Percentiles rank a stretch among this genome's conserved stretches.
phyloP scores from a whole-genome alignment of 169 alveolate genomes.

The Plasmodium blacklocki region DNA sequence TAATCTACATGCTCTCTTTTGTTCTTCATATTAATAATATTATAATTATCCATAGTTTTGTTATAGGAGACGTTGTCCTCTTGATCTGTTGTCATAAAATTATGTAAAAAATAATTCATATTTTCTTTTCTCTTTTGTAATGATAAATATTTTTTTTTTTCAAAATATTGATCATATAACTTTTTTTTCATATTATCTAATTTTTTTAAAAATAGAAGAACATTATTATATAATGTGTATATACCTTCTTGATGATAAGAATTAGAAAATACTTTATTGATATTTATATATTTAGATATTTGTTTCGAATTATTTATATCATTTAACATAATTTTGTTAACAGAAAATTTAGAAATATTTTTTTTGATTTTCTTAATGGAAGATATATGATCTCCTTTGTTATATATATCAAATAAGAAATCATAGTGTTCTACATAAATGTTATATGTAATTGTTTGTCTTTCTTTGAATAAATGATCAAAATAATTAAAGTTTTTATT shows the following conservation, averaged over 20 bases:
- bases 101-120: not conserved
- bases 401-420: constrained; percentile 33
- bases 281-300: not conserved
- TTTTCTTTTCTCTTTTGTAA: constrained; percentile 6
- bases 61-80: not conserved
- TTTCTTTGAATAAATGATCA: constrained; percentile 20
- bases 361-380: constrained; percentile 8
- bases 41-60: not conserved
- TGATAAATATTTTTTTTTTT: not conserved
- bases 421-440: constrained; percentile 12
- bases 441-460: constrained; percentile 12
- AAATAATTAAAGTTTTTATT: constrained; percentile 25
- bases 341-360: not conserved
- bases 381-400: constrained; percentile 1
- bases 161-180: constrained; percentile 24
- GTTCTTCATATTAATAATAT: not conserved
- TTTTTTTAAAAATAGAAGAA: constrained; percentile 28
- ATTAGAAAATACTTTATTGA: not conserved
- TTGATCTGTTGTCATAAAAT: not conserved
- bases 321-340: constrained; percentile 14
- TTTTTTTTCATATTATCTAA: constrained; percentile 22
- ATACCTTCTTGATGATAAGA: constrained; percentile 29
- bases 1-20: not conserved
- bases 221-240: constrained; percentile 2
- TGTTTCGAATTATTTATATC: not conserved